These are phyloP conservation scores for Serendipita sp. DNA, from an alignment of 1,284 basidiomycete genomes.

Conservation along the genomic window DNA sequence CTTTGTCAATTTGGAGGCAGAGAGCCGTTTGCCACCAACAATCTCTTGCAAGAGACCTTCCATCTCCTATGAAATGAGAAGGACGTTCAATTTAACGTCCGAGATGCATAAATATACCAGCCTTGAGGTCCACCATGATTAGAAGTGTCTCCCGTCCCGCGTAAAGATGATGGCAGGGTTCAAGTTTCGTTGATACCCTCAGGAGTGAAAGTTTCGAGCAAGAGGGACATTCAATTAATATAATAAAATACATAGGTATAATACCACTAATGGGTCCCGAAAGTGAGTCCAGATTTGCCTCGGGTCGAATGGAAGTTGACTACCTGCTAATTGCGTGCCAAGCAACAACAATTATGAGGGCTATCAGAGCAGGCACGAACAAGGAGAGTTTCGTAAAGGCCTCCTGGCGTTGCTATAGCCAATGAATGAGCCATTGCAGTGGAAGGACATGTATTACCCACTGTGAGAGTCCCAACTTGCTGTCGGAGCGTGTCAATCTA, in stretches of 20 bases:
- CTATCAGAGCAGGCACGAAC: neutral
- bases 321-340: neutral
- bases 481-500: neutral
- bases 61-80: constrained; percentile 41
- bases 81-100: neutral
- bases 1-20: constrained; percentile 65
- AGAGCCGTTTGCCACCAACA: constrained; percentile 66
- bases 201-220: neutral
- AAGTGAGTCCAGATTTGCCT: no score
- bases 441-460: neutral
- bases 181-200: neutral
- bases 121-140: constrained; percentile 2
- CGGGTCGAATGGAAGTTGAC: no score
- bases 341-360: neutral
- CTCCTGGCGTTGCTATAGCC: neutral
- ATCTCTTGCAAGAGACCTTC: constrained; percentile 65
- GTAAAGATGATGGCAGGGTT: neutral
- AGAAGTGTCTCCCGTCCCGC: neutral
- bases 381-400: neutral
- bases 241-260: neutral
- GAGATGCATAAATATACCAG: neutral
- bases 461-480: neutral
- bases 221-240: neutral
- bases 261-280: no score
- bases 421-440: neutral